phyloP scores from a whole-genome alignment of 106 monocot species.

The Acorus gramineus region DNA sequence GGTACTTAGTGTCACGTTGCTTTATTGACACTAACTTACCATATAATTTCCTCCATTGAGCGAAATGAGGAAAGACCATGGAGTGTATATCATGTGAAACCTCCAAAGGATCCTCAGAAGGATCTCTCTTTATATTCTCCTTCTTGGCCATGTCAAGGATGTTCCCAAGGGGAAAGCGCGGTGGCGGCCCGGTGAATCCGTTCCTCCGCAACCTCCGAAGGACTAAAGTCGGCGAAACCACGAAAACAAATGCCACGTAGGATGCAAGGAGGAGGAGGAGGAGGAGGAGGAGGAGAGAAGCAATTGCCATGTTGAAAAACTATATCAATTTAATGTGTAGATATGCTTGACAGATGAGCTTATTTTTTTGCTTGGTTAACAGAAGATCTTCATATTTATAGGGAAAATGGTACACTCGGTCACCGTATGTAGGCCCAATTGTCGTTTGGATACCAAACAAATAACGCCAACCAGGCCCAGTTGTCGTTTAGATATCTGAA shows the following conservation, averaged over 20 bases:
- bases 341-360: too few species aligned
- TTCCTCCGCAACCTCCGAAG: slow-evolving; percentile 16
- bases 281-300: slow-evolving; percentile 11
- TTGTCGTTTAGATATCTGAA: too few species aligned
- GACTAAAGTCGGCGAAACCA: slow-evolving; percentile 17
- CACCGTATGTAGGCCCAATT: too few species aligned
- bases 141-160: slow-evolving; percentile 34
- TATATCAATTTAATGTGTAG: not conserved
- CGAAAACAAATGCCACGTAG: slow-evolving; percentile 9
- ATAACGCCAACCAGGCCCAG: too few species aligned
- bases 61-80: slow-evolving; percentile 54
- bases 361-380: too few species aligned
- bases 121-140: not conserved
- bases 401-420: too few species aligned
- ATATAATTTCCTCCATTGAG: slow-evolving; percentile 53
- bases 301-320: slow-evolving; percentile 1
- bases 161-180: slow-evolving; percentile 65
- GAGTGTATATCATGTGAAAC: slow-evolving; percentile 52
- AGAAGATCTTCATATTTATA: too few species aligned
- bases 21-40: slow-evolving; percentile 18
- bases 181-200: slow-evolving; percentile 60
- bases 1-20: too few species aligned
- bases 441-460: too few species aligned
- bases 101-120: not conserved
- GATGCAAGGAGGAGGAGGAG: slow-evolving; percentile 19